These are phyloP conservation scores for Dendrobium catenatum DNA, from an alignment of 106 monocot genomes.

Conservation along the genomic window DNA sequence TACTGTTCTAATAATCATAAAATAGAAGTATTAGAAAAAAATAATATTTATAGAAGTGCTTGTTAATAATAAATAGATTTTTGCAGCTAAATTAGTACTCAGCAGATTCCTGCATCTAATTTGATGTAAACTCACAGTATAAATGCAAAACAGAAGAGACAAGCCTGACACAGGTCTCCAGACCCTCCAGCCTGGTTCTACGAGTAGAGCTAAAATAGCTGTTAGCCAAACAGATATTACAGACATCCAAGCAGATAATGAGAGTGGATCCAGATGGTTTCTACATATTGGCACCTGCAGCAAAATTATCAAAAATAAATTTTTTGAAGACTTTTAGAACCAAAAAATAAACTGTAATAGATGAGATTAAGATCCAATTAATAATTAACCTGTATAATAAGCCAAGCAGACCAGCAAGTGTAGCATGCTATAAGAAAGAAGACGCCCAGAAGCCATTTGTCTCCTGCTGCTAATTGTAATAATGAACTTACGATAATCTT, in stretches of 20 bases:
- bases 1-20: too few species aligned
- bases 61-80: too few species aligned
- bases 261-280: constrained; percentile 19
- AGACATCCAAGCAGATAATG: constrained; percentile 23
- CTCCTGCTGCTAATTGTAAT: background rate
- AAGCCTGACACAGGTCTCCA: constrained; percentile 21
- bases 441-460: constrained; percentile 34
- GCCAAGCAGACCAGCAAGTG: constrained; percentile 60
- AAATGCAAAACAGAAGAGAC: constrained; percentile 15
- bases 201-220: constrained; percentile 1
- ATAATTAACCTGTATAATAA: constrained; percentile 44
- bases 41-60: too few species aligned
- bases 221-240: constrained; percentile 14
- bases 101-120: too few species aligned
- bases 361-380: too few species aligned
- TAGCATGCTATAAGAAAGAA: constrained; percentile 40
- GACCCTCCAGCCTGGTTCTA: constrained; percentile 17
- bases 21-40: too few species aligned
- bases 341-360: too few species aligned
- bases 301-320: background rate
- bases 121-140: constrained; percentile 14
- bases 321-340: background rate
- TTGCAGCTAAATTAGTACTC: too few species aligned
- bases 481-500: background rate
- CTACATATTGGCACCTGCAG: constrained; percentile 25